Conservation (phyloP, 1,284 basidiomycete species). For the Ustilago loliicola region DNA sequence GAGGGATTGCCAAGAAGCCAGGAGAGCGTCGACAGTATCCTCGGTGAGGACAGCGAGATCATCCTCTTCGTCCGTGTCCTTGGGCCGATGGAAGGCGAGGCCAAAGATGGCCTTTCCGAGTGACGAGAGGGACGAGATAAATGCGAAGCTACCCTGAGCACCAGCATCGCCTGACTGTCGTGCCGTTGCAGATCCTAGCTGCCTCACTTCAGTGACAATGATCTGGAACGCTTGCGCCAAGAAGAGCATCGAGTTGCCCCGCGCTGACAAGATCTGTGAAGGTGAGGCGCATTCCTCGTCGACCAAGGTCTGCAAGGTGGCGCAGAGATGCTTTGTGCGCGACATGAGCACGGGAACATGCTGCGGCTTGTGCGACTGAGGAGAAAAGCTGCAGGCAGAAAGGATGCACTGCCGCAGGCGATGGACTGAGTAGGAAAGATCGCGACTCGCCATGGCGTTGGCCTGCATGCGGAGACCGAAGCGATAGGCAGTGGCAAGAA, state of each 20-base stretch:
- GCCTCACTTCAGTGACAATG: constrained; percentile 39
- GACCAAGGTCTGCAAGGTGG: constrained; percentile 43
- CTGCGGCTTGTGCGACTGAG: constrained; percentile 42
- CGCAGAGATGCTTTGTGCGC: constrained; percentile 42
- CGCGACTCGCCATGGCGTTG: constrained; percentile 26
- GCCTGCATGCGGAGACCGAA: constrained; percentile 36
- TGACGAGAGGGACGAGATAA: constrained; percentile 45
- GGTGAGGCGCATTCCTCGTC: constrained; percentile 34
- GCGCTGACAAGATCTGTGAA: constrained; percentile 26
- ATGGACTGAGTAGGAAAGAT: constrained; percentile 47
- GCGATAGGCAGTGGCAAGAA: constrained; percentile 50
- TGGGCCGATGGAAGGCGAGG: constrained; percentile 51
- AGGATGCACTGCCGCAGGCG: constrained; percentile 52
- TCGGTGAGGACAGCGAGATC: constrained; percentile 55
- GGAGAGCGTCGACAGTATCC: constrained; percentile 44
- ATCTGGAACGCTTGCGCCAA: constrained; percentile 48
- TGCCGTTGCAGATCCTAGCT: constrained; percentile 34
- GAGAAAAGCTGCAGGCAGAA: constrained; percentile 42
- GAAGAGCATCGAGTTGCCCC: constrained; percentile 54
- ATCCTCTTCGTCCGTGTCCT: constrained; percentile 53
- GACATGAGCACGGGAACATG: constrained; percentile 38
- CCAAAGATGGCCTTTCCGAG: constrained; percentile 44
- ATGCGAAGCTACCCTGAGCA: constrained; percentile 25
- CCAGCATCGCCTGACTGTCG: constrained; percentile 19
- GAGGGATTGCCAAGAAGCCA: constrained; percentile 51